Conservation (phyloP, 805 yeast genomes). For the Kazachstania bromeliacearum region DNA sequence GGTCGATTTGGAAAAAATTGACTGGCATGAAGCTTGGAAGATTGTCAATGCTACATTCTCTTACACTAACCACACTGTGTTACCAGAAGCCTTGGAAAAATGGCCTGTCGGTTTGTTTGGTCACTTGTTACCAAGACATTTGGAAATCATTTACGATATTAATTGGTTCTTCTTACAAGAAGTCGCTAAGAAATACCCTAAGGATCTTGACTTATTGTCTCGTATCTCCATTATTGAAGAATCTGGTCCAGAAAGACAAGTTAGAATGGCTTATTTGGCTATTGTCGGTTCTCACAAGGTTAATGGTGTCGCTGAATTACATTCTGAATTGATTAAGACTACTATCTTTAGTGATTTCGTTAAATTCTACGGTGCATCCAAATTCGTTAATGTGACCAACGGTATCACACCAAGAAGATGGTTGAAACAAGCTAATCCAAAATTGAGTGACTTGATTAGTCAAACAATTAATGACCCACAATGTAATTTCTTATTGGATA, state of each 20-base stretch:
- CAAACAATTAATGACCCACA: slow-evolving; percentile 50
- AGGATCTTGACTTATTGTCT: slow-evolving; percentile 49
- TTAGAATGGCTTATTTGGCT: slow-evolving; percentile 88
- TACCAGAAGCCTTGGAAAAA: slow-evolving; percentile 90
- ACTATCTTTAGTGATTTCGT: slow-evolving; percentile 90
- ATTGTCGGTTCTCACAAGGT: slow-evolving; percentile 88
- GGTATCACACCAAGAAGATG: slow-evolving; percentile 96
- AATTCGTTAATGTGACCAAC: slow-evolving; percentile 85
- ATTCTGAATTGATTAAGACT: slow-evolving; percentile 80
- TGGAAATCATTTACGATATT: slow-evolving; percentile 82
- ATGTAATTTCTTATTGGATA: slow-evolving; percentile 58
- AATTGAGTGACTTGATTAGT: slow-evolving; percentile 62
- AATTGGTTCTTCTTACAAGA: slow-evolving; percentile 67
- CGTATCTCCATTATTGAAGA: slow-evolving; percentile 84
- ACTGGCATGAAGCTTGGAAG: slow-evolving; percentile 80
- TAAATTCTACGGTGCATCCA: slow-evolving; percentile 65
- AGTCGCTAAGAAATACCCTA: slow-evolving; percentile 71
- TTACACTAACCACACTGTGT: slow-evolving; percentile 90
- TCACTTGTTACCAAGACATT: slow-evolving; percentile 76
- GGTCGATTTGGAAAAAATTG: slow-evolving; percentile 72
- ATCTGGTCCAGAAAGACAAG: slow-evolving; percentile 53
- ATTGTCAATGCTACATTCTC: slow-evolving; percentile 76
- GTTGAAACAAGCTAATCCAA: slow-evolving; percentile 89
- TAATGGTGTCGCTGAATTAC: slow-evolving; percentile 93
- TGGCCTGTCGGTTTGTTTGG: slow-evolving; percentile 85